These are phyloP conservation scores for Verticillium tricorpus DNA, from an alignment of 2,329 filamentous ascomycete genomes.

Conservation along the genomic window DNA sequence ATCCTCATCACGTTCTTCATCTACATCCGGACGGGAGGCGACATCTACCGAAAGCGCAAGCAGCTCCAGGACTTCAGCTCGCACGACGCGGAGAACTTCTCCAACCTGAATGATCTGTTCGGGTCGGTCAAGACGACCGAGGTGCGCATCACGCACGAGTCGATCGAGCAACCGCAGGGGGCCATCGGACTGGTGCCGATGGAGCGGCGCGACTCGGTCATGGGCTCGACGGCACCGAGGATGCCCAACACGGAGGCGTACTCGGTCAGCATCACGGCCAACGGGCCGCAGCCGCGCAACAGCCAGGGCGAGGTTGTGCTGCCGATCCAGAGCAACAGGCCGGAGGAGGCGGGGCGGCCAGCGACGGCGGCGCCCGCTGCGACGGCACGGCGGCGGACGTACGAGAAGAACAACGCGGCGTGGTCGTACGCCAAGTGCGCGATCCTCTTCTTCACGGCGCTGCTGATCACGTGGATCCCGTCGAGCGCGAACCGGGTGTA, in stretches of 20 bases:
- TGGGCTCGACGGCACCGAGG: background rate
- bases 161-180: constrained; percentile 18
- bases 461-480: constrained; percentile 71
- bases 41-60: constrained; percentile 63
- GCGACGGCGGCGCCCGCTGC: constrained; percentile 20
- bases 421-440: constrained; percentile 69
- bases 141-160: constrained; percentile 58
- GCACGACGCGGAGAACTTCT: constrained; percentile 27
- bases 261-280: constrained; percentile 40
- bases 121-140: constrained; percentile 55
- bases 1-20: constrained; percentile 60
- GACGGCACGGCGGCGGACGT: constrained; percentile 30
- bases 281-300: constrained; percentile 16
- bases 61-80: constrained; percentile 48
- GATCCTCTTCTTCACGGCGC: constrained; percentile 65
- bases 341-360: constrained; percentile 5
- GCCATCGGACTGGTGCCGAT: constrained; percentile 29
- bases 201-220: constrained; percentile 18
- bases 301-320: constrained; percentile 20
- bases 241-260: constrained; percentile 23
- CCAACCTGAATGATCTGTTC: constrained; percentile 38
- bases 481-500: constrained; percentile 76
- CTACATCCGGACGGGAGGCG: constrained; percentile 60
- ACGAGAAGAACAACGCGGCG: constrained; percentile 57
- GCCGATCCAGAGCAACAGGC: constrained; percentile 20